Base-by-base conservation (phyloP, 2,329 filamentous ascomycete species). In the Fusarium incarnatum region DNA sequence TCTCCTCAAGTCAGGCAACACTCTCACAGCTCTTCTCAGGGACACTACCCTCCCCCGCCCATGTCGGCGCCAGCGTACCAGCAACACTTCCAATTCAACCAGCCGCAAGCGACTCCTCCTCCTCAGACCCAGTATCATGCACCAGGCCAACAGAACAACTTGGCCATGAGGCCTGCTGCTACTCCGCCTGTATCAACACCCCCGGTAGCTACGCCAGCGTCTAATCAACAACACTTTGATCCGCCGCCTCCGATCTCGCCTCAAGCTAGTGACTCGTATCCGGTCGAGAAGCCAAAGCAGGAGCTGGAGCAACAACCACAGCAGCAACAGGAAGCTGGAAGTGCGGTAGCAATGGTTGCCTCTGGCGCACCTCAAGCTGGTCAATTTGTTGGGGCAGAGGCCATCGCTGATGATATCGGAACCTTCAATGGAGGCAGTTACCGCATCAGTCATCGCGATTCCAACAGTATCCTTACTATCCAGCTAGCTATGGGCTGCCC, bases 341-440 rank as follows among this genome's bases (percentile, higher is more conserved):
- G 53, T 68, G 66, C 58, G 71, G 79, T 18, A 70, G 77, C 28
- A 78, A 79, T 67, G 67, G 77, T 81, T 47, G 75, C 79, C 22
- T 77, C 77, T 13, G 79, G 80, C 28, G 83, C 81, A 6, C 84
- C 82, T 13, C 76, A 80, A 9, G 79, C 82, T 18, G 79, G 81
- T 32, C 86, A 91, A 60, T 94, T 95, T 69, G 79, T 84, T 8
- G 92, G 92, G 30, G 89, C 87, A 0, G 67, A 62, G 37, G 83
- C 91, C 1, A 86, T 87, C 1, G 84, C 89, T 30, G 96, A 98
- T 79, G 94, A 97, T 73, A 89, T 97, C 3, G 96, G 96, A n/a
- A 96, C 92, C 0, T 99, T 98, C 84, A 98, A 98, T 78, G 96
- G 96, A 18, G 96, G 96, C 15, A 95, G 92, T 77, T 99, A 95